Conservation (phyloP, 1,284 basidiomycete genomes). For the Cutaneotrichosporon sp. region DNA sequence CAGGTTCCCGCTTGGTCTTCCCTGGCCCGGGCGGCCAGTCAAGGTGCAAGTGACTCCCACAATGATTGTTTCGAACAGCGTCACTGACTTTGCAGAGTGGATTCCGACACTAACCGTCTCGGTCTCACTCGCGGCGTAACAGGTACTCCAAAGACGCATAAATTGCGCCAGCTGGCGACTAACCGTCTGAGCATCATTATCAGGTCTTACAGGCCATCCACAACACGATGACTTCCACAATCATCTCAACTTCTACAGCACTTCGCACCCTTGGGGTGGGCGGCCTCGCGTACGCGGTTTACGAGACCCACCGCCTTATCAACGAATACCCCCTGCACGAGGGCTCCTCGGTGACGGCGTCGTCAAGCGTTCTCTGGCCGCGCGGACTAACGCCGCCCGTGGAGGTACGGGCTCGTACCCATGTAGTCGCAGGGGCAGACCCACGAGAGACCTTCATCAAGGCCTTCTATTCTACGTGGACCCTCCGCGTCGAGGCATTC, state of each 20-base stretch:
- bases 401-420: background rate
- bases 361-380: background rate
- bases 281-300: background rate
- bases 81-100: no score
- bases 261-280: background rate
- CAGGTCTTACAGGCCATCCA: background rate
- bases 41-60: no score
- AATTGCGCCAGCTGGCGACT: no score
- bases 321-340: background rate
- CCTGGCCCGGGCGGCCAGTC: no score
- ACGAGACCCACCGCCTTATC: background rate
- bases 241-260: background rate
- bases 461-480: conserved; percentile 10
- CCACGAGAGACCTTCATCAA: conserved; percentile 1
- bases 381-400: background rate
- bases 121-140: no score
- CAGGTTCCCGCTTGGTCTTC: no score
- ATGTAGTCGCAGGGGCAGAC: background rate
- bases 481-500: conserved; percentile 5
- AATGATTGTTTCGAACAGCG: no score
- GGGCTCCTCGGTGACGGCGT: background rate
- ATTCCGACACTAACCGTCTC: no score
- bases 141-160: no score
- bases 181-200: no score
- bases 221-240: background rate